Percentiles rank a stretch among this genome's conserved stretches.
phyloP scores from a whole-genome alignment of 768 basidiomycete species.

The Ramaria rubella region DNA sequence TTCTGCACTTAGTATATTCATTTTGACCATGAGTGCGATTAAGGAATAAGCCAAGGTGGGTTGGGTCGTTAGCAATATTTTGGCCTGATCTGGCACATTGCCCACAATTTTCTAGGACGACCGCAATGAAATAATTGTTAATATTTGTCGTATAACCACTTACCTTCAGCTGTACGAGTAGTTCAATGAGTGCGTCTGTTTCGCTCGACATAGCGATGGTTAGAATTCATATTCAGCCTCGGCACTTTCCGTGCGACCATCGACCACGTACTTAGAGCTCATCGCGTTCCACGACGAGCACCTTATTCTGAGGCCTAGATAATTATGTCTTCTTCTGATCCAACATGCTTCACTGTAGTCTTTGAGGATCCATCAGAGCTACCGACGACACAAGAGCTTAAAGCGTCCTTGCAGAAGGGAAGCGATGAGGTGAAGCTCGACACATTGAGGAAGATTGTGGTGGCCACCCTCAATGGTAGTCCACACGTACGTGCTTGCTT shows the following conservation, averaged over 20 bases:
- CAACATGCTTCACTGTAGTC: constrained; percentile 72
- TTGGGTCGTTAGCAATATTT: constrained; percentile 2
- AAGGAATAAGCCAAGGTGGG: constrained; percentile 6
- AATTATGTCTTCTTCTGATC: constrained; percentile 40
- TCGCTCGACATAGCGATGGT: constrained; percentile 2
- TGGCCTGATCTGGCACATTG: constrained; percentile 10
- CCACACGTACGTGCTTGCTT: constrained; percentile 55
- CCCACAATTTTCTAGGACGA: constrained; percentile 9
- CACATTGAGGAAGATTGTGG: constrained; percentile 89
- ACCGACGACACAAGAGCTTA: constrained; percentile 76
- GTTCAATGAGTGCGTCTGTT: constrained; percentile 11
- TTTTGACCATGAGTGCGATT: constrained; percentile 8
- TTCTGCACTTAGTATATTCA: constrained; percentile 8
- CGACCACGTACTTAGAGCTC: constrained; percentile 6
- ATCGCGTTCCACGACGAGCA: not conserved
- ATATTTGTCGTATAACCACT: not conserved
- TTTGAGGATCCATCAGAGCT: constrained; percentile 67
- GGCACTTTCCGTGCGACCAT: not conserved
- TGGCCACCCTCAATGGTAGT: constrained; percentile 92
- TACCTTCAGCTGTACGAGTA: constrained; percentile 7
- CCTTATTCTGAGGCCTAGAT: not conserved
- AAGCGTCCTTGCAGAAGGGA: constrained; percentile 84
- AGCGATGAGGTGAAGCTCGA: constrained; percentile 96
- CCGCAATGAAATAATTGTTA: not conserved
- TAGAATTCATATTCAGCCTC: not conserved